These are phyloP conservation scores for Lasiodiplodia hormozganensis DNA, from an alignment of 2,329 filamentous ascomycete species.

Conservation along the genomic window DNA sequence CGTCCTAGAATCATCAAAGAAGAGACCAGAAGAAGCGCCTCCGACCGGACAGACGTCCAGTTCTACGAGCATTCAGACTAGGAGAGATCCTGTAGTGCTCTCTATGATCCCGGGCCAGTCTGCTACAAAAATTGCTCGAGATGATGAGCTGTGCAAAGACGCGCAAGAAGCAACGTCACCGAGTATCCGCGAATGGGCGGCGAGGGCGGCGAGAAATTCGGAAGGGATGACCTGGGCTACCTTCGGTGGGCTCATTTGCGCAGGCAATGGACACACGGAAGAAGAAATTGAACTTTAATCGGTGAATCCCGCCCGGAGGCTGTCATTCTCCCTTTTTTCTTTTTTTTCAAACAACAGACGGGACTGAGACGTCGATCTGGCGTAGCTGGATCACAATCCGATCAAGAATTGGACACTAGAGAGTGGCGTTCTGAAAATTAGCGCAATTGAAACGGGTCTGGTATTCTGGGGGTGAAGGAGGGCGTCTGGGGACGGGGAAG, in stretches of 20 bases:
- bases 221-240: slow-evolving; percentile 50
- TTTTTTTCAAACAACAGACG: not conserved
- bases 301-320: not conserved
- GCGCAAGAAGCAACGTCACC: not conserved
- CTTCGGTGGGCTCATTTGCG: slow-evolving; percentile 53
- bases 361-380: not conserved
- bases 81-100: not conserved
- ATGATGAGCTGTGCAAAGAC: not conserved
- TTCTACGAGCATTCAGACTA: not conserved
- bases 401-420: not conserved
- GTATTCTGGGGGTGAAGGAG: not conserved
- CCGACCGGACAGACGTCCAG: not conserved
- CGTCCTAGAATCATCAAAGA: not conserved
- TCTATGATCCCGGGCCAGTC: not conserved
- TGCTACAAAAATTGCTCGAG: not conserved
- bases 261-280: slow-evolving; percentile 51
- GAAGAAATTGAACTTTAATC: slow-evolving; percentile 51
- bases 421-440: not conserved
- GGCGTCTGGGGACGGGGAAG: not conserved
- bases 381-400: not conserved
- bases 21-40: not conserved
- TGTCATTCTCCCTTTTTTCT: not conserved
- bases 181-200: slow-evolving; percentile 21
- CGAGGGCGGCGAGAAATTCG: slow-evolving; percentile 11
- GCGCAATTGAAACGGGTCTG: not conserved